These are phyloP conservation scores for Cyberlindnera mississippiensis DNA, from an alignment of 805 yeast species.

Conservation along the genomic window DNA sequence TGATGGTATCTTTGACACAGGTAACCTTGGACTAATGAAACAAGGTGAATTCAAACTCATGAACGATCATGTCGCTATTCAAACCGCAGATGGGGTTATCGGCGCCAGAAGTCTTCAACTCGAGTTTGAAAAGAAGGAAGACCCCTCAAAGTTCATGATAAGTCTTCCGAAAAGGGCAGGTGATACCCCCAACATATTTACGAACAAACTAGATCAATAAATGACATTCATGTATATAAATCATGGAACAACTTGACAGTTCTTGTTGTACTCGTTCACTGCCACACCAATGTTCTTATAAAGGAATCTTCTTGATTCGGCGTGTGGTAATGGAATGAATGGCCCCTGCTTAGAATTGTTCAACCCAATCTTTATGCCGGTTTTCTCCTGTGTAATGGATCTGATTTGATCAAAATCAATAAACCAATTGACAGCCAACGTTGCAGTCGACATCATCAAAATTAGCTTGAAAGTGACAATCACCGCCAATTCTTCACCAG, in stretches of 20 bases:
- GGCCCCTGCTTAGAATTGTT: conserved; percentile 55
- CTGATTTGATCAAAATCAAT: conserved; percentile 60
- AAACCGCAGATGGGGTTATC: conserved; percentile 43
- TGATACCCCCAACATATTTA: conserved; percentile 19
- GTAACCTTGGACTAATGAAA: not conserved
- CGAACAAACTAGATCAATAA: conserved; percentile 1
- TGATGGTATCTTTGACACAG: conserved; percentile 30
- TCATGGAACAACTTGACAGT: conserved; percentile 47
- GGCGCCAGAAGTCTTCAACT: conserved; percentile 40
- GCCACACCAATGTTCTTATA: conserved; percentile 76
- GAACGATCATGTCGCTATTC: conserved; percentile 32
- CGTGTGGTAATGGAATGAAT: conserved; percentile 78
- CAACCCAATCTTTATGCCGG: conserved; percentile 70
- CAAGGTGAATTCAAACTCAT: conserved; percentile 32
- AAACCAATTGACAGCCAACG: conserved; percentile 66
- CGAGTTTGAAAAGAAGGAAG: conserved; percentile 51
- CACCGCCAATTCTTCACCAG: conserved; percentile 76
- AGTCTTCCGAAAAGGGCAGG: conserved; percentile 47
- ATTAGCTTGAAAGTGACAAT: conserved; percentile 72
- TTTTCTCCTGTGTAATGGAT: conserved; percentile 68
- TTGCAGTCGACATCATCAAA: conserved; percentile 59
- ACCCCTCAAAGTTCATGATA: conserved; percentile 39
- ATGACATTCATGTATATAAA: not conserved
- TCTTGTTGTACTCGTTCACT: conserved; percentile 73
- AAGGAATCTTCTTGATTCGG: conserved; percentile 55